Evolutionary conservation across 1,284 basidiomycete species (phyloP), one percentile per base, ranked within the genome.

Genomic region (Somion occarium): DNA sequence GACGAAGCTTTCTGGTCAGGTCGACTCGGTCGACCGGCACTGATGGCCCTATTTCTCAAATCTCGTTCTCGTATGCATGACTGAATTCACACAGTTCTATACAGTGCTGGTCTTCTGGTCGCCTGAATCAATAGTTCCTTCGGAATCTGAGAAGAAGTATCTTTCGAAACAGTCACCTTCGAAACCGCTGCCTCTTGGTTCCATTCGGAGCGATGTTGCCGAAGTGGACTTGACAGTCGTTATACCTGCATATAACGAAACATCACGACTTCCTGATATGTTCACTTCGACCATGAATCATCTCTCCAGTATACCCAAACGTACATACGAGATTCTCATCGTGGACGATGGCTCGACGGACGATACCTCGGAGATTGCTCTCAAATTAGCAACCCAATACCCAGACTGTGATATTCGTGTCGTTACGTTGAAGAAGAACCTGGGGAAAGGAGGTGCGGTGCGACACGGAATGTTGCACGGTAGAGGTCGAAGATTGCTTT

Each of bases 371-470:
- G 68, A 74, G 0, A 69, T 79, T 5, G 89, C 88, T 1, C 72
- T 95, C 41, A 65, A 76, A 23, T 75, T 92, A 38, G 88, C 88
- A 0, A 59, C 69, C 2, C 66, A 79, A 50, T 77, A 88, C 64
- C 58, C 74, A 4, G 61, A 72, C 18, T 66, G 66, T 57, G 79
- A 83, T 58, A 83, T 96, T 48, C 81, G 88, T 45, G 82, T 97
- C 3, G 79, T 94, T 43, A 80, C 76, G n/a, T 72, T 97, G 46
- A 81, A 82, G 62, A 73, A 77, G 61, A 98, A 97, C 63, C 70
- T 89, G 11, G 94, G 94, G 1, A 98, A 97, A 64, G 94, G 94
- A 22, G 94, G 91, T 1, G 91, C 93, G 0, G 93, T 97, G 19
- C 76, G 88, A 38, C 93, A 96, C 68, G 93, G 92, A 41, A 89